Percentiles rank a stretch among this genome's conserved stretches.
These are phyloP conservation scores for Phoma sp. DNA, from an alignment of 2,329 filamentous ascomycete species.

Conservation along the genomic window DNA sequence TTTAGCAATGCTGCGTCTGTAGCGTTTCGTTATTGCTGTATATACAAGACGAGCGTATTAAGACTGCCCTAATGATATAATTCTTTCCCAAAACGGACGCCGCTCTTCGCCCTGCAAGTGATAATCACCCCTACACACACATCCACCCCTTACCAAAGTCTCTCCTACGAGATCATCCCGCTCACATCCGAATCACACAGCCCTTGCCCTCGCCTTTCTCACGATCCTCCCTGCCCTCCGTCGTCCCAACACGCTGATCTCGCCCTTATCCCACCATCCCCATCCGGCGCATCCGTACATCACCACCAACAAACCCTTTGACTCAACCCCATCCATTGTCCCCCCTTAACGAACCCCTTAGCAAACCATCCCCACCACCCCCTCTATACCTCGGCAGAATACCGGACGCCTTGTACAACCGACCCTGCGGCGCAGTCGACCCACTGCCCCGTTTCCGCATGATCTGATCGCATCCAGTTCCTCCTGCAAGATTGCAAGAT, in stretches of 20 bases:
- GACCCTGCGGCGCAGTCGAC: neutral
- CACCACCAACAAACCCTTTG: no score
- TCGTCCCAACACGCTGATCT: no score
- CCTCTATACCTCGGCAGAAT: neutral
- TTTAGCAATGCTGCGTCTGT: constrained; percentile 6
- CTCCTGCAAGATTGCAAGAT: neutral
- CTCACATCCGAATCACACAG: neutral
- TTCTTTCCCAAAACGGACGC: neutral
- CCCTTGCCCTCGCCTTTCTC: neutral
- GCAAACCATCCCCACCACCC: neutral
- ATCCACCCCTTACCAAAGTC: neutral
- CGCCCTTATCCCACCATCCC: neutral
- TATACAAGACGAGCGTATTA: constrained; percentile 4
- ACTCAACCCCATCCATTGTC: no score
- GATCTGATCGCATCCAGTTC: neutral
- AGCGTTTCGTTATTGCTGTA: constrained; percentile 5
- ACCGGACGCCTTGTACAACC: no score
- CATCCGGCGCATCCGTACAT: neutral
- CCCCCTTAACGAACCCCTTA: neutral
- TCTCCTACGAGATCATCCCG: neutral
- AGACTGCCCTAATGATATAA: constrained; percentile 15
- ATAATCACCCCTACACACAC: neutral
- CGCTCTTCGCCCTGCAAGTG: neutral
- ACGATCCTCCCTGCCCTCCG: neutral
- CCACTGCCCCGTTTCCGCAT: constrained; percentile 1